phyloP scores from a whole-genome alignment of 2,329 filamentous ascomycete genomes.

The Fusarium xylarioides region DNA sequence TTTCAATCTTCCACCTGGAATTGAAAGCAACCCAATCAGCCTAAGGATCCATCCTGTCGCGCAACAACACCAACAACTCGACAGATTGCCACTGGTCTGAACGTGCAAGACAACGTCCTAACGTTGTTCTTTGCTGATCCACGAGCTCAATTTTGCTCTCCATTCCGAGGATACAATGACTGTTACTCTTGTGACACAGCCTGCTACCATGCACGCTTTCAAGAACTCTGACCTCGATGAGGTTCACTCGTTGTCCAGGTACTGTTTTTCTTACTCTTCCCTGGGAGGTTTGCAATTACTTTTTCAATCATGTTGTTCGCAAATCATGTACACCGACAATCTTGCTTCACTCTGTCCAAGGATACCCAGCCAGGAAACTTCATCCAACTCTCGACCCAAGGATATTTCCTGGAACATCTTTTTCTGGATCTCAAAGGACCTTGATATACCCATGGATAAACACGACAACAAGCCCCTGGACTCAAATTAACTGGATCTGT shows the following conservation, averaged over 20 bases:
- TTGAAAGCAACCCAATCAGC: slow-evolving; percentile 35
- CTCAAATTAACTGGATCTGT: slow-evolving; percentile 42
- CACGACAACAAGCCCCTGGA: slow-evolving; percentile 12
- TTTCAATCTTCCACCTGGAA: slow-evolving; percentile 35
- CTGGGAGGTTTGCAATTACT: slow-evolving; percentile 54
- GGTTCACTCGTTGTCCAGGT: slow-evolving; percentile 69
- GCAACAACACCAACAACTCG: slow-evolving; percentile 40
- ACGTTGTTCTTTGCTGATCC: slow-evolving; percentile 44
- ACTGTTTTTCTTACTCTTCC: slow-evolving; percentile 62
- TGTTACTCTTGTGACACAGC: slow-evolving; percentile 57
- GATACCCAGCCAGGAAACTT: slow-evolving; percentile 31
- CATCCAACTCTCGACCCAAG: slow-evolving; percentile 16
- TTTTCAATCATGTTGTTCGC: slow-evolving; percentile 42
- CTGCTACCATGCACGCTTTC: slow-evolving; percentile 63
- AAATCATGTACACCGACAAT: slow-evolving; percentile 42
- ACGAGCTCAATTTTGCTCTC: slow-evolving; percentile 44
- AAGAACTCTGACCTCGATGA: slow-evolving; percentile 65
- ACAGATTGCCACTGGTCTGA: slow-evolving; percentile 43
- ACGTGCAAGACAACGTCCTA: slow-evolving; percentile 41
- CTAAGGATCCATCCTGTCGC: slow-evolving; percentile 44
- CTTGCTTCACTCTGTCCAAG: slow-evolving; percentile 40
- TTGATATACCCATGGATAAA: not conserved
- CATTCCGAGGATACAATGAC: slow-evolving; percentile 58
- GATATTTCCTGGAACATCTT: slow-evolving; percentile 24
- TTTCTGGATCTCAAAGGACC: slow-evolving; percentile 14